phyloP scores from a whole-genome alignment of 2,329 filamentous ascomycete genomes.

The Fusarium chuoi region DNA sequence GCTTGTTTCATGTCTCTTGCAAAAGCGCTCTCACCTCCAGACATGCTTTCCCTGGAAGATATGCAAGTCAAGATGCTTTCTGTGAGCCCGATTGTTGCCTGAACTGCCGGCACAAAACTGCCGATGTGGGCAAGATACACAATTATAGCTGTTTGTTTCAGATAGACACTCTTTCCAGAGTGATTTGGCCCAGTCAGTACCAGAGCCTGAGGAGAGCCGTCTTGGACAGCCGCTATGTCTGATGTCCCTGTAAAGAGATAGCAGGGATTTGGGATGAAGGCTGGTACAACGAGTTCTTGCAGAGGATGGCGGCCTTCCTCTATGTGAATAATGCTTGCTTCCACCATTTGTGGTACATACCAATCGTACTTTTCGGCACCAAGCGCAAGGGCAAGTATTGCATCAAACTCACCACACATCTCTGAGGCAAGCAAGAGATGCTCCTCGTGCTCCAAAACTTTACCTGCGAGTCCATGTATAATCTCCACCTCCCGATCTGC shows the following conservation, averaged over 20 bases:
- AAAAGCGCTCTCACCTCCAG: constrained; percentile 70
- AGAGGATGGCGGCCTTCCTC: constrained; percentile 84
- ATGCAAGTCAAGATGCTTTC: constrained; percentile 93
- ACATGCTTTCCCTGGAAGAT: constrained; percentile 74
- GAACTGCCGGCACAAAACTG: constrained; percentile 86
- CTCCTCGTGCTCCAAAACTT: constrained; percentile 74
- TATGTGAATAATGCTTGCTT: constrained; percentile 77
- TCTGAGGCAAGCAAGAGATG: constrained; percentile 77
- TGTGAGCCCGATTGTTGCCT: constrained; percentile 83
- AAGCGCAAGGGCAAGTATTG: constrained; percentile 80
- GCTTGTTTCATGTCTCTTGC: constrained; percentile 88
- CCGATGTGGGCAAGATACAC: constrained; percentile 94
- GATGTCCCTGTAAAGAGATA: constrained; percentile 68
- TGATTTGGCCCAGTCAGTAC: constrained; percentile 94
- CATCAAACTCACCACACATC: constrained; percentile 87
- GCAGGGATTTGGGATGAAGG: constrained; percentile 86
- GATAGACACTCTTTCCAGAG: constrained; percentile 94
- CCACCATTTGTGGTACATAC: constrained; percentile 74
- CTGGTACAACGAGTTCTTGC: constrained; percentile 83
- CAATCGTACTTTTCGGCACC: constrained; percentile 81
- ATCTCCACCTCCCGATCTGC: constrained; percentile 90
- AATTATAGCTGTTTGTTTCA: constrained; percentile 92
- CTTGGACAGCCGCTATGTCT: background rate
- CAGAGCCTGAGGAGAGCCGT: constrained; percentile 66
- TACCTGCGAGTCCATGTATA: constrained; percentile 78